Evolutionary conservation across 2,329 filamentous ascomycete genomes (phyloP).

Genomic region (Cordyceps militaris): DNA sequence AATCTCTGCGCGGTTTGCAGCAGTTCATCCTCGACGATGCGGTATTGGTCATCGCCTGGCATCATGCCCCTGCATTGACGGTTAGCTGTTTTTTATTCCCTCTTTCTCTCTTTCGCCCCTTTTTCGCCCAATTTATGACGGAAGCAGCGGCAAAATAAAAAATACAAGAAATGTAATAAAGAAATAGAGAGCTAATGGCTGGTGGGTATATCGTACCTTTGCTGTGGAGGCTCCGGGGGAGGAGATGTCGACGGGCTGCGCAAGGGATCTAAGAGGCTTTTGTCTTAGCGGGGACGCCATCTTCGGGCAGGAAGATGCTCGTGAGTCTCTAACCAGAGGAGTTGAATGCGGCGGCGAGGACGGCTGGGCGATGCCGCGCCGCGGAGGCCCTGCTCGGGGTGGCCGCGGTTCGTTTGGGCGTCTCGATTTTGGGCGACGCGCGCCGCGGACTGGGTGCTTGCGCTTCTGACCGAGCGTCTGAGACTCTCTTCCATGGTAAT

Average conservation of each 20-base stretch:
- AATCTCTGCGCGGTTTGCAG: slow-evolving; percentile 59
- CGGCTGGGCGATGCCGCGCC: neutral
- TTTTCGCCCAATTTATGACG: too few species aligned
- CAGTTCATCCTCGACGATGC: slow-evolving; percentile 83
- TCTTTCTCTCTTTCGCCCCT: neutral
- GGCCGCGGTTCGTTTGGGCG: neutral
- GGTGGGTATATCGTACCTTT: slow-evolving; percentile 31
- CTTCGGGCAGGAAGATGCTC: neutral
- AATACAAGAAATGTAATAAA: neutral
- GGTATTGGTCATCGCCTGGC: slow-evolving; percentile 65
- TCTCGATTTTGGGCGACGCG: neutral
- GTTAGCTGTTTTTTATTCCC: neutral
- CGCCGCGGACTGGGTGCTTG: neutral
- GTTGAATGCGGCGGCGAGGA: neutral
- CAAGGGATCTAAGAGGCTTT: slow-evolving; percentile 16
- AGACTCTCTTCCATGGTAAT: slow-evolving; percentile 41
- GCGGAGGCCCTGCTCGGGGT: slow-evolving; percentile 1
- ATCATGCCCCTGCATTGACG: slow-evolving; percentile 49
- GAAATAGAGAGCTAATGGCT: neutral
- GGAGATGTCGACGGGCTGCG: slow-evolving; percentile 45
- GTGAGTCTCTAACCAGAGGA: slow-evolving; percentile 1
- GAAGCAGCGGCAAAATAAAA: neutral
- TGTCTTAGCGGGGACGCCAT: slow-evolving; percentile 14
- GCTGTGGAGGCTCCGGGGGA: slow-evolving; percentile 39
- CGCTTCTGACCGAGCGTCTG: slow-evolving; percentile 14